Evolutionary conservation across 2,329 filamentous ascomycete genomes (phyloP).

Genomic region (Hypoxylon sp.): DNA sequence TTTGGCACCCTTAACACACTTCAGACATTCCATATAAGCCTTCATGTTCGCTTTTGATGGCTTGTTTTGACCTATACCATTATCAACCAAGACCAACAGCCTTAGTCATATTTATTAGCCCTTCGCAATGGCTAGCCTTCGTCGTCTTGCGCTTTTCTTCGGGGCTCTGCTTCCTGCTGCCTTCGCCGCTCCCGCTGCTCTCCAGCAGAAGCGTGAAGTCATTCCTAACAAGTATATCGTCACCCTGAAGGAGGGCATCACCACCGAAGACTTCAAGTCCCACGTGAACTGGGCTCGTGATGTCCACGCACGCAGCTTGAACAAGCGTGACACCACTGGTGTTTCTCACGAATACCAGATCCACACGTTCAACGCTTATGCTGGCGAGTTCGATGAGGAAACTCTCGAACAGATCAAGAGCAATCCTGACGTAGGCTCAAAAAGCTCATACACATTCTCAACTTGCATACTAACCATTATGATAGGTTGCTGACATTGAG

Average conservation of each 20-base stretch:
- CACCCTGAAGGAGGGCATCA: constrained; percentile 48
- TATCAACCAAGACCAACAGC: constrained; percentile 15
- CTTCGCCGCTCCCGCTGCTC: constrained; percentile 45
- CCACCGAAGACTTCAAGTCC: constrained; percentile 49
- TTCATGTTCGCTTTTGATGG: constrained; percentile 6
- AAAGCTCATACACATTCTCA: not conserved
- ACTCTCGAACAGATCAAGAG: constrained; percentile 55
- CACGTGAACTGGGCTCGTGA: constrained; percentile 53
- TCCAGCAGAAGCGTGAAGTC: constrained; percentile 43
- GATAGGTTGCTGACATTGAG: constrained; percentile 48
- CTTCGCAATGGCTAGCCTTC: constrained; percentile 46
- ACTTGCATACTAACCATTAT: constrained; percentile 17
- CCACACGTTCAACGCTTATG: constrained; percentile 56
- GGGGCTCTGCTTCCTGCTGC: constrained; percentile 49
- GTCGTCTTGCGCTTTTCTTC: constrained; percentile 47
- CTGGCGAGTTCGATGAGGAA: constrained; percentile 58
- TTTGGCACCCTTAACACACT: not conserved
- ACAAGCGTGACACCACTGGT: constrained; percentile 51
- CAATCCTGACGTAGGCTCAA: constrained; percentile 49
- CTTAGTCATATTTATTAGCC: constrained; percentile 2
- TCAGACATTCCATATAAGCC: constrained; percentile 37
- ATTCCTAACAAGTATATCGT: constrained; percentile 52
- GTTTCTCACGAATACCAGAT: constrained; percentile 58
- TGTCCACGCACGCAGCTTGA: constrained; percentile 53
- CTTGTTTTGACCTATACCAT: constrained; percentile 7